Evolutionary conservation across 2,329 filamentous ascomycete species (phyloP), one percentile per base, ranked within the genome.

Genomic region (Aureobasidium sp.): DNA sequence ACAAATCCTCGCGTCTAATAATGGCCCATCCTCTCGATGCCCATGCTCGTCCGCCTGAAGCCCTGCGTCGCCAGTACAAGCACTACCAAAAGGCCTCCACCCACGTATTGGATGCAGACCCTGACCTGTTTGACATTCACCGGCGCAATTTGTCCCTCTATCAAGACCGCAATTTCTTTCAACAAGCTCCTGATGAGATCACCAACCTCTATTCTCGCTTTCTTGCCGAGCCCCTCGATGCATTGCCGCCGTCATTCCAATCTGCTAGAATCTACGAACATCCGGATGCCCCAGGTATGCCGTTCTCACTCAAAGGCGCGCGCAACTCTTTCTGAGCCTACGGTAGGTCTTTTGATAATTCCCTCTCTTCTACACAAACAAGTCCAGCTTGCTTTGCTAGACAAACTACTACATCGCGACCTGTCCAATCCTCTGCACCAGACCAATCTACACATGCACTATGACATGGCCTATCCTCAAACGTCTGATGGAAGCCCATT

Each of bases 401-500:
- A 84, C 48, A 85, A 84, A 61, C 82, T 96, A 65, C 79, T 97
- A 34, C 90, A 95, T 75, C 82, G 83, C 56, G 89, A 96, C 72
- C 82, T 96, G 17, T 85, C 86, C 64, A 84, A 88, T 66, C 84
- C 86, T 3, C 72, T 78, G 4, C 91, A 97, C 72, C 84, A 89
- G 70, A 97, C 92, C 58, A 99, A 97, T 74, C 78, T 97, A n/a
- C 89, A 95, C 74, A 80, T 91, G 1, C 90, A 95, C 75, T 90
- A 93, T 74, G 71, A 85, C 36, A 73, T 96, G 6, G 80, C 83
- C 7, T 92, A 93, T 68, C 80, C 82, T 3, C 22, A 63, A 72
- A 34, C n/a, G 6, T 25, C 55, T 12, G 45, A 27, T 25, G 62
- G 52, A 61, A 71, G 4, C 61, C 75, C 78, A 12, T 80, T 82